phyloP scores from a whole-genome alignment of 352 stramenopile genomes.

The Globisporangium canariense region DNA sequence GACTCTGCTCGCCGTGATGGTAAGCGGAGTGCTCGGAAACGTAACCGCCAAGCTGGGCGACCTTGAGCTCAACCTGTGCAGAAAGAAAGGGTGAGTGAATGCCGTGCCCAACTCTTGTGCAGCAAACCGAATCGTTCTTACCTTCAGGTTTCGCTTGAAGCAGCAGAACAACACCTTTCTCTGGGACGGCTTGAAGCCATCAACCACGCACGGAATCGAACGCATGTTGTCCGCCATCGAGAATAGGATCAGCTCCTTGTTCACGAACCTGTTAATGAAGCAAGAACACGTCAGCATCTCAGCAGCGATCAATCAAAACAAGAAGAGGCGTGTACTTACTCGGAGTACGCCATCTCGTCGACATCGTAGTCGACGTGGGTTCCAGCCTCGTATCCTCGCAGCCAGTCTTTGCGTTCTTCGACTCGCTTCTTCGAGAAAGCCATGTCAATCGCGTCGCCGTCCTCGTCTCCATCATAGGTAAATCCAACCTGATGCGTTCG shows the following conservation, averaged over 20 bases:
- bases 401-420: conserved; percentile 96
- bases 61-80: conserved; percentile 70
- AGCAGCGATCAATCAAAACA: not conserved
- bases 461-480: conserved; percentile 86
- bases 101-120: not conserved
- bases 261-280: conserved; percentile 86
- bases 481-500: conserved; percentile 93
- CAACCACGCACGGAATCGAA: conserved; percentile 93
- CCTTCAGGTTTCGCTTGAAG: conserved; percentile 98
- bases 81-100: not conserved
- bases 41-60: conserved; percentile 96
- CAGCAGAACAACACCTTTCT: conserved; percentile 97
- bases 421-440: conserved; percentile 96
- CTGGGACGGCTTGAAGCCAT: conserved; percentile 99
- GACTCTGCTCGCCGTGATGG: conserved; percentile 96
- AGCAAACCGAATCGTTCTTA: conserved; percentile 32
- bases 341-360: conserved; percentile 90
- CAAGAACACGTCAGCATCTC: conserved; percentile 10
- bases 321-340: conserved; percentile 47
- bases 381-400: conserved; percentile 82
- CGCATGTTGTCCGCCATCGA: conserved; percentile 97
- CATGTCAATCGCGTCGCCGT: conserved; percentile 94
- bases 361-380: conserved; percentile 92
- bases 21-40: conserved; percentile 98
- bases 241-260: conserved; percentile 99